These are phyloP conservation scores for Monosporascus sp. DNA, from an alignment of 2,329 filamentous ascomycete genomes.

Conservation along the genomic window DNA sequence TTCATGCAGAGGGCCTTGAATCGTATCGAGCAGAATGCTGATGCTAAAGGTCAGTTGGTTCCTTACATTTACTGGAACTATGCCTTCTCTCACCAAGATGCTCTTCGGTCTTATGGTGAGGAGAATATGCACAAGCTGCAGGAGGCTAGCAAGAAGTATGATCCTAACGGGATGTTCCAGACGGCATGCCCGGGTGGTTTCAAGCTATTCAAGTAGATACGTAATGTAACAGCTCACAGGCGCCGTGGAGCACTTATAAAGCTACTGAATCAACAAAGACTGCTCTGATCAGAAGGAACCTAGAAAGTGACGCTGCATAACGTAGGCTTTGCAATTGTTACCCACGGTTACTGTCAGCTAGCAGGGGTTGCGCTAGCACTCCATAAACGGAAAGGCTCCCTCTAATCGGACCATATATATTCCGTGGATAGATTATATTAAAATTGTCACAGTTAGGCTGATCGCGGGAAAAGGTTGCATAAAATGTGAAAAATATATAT, in stretches of 20 bases:
- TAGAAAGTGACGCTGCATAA: background rate
- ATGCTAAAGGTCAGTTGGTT: background rate
- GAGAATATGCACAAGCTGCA: slow-evolving; percentile 1
- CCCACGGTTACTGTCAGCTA: too few species aligned
- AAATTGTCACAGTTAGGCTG: too few species aligned
- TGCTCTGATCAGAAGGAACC: background rate
- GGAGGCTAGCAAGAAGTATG: slow-evolving; percentile 3
- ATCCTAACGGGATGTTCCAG: slow-evolving; percentile 1
- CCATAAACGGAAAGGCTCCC: too few species aligned
- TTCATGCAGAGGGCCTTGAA: slow-evolving; percentile 3
- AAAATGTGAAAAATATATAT: too few species aligned
- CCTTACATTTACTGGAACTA: slow-evolving; percentile 3
- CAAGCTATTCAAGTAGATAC: slow-evolving; percentile 3
- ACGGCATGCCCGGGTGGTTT: slow-evolving; percentile 1
- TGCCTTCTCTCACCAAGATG: slow-evolving; percentile 2
- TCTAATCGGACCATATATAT: too few species aligned
- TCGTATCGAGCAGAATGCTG: slow-evolving; percentile 1
- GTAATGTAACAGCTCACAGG: background rate
- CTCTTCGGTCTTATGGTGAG: slow-evolving; percentile 1
- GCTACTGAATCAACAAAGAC: background rate
- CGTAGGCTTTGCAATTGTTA: too few species aligned
- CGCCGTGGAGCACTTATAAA: background rate
- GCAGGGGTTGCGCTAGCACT: too few species aligned
- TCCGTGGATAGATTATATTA: too few species aligned
- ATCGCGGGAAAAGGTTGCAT: too few species aligned